phyloP scores from a whole-genome alignment of 331 rosid genomes.

The Quercus tomentella region DNA sequence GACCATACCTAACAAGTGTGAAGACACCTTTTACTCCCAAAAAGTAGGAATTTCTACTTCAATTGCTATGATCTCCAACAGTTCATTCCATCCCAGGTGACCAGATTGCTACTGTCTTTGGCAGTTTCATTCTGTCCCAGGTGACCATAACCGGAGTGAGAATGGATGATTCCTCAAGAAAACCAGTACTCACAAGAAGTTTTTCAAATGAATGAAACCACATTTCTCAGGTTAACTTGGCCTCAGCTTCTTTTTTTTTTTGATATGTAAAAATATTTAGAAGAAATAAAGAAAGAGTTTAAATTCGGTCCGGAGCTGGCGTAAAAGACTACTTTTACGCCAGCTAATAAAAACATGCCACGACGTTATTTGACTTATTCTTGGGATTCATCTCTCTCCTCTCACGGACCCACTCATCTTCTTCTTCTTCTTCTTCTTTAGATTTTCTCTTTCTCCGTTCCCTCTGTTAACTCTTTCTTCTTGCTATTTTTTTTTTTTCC shows the following conservation, averaged over 20 bases:
- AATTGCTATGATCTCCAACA: constrained; percentile 55
- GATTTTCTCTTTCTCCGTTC: too few relatives aligned
- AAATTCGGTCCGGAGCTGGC: too few relatives aligned
- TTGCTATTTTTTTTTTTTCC: too few relatives aligned
- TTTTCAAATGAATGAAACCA: not conserved
- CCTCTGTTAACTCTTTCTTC: too few relatives aligned
- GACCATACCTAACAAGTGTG: constrained; percentile 53
- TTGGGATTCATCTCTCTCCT: too few relatives aligned
- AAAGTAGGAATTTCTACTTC: constrained; percentile 37
- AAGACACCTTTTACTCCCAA: constrained; percentile 31
- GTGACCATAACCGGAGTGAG: not conserved
- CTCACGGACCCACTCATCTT: too few relatives aligned
- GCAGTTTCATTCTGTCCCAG: not conserved
- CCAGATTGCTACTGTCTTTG: not conserved
- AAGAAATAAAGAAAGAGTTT: too few relatives aligned
- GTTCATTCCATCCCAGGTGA: constrained; percentile 79
- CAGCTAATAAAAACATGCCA: too few relatives aligned
- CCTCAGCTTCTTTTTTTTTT: not conserved
- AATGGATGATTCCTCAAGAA: not conserved
- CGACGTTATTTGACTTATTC: too few relatives aligned
- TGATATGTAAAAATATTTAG: too few relatives aligned
- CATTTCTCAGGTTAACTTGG: not conserved
- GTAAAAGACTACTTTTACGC: too few relatives aligned
- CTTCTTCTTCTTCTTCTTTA: too few relatives aligned
- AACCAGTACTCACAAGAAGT: not conserved